Conservation (phyloP, 2,329 filamentous ascomycete species). For the Claviceps spartinae region DNA sequence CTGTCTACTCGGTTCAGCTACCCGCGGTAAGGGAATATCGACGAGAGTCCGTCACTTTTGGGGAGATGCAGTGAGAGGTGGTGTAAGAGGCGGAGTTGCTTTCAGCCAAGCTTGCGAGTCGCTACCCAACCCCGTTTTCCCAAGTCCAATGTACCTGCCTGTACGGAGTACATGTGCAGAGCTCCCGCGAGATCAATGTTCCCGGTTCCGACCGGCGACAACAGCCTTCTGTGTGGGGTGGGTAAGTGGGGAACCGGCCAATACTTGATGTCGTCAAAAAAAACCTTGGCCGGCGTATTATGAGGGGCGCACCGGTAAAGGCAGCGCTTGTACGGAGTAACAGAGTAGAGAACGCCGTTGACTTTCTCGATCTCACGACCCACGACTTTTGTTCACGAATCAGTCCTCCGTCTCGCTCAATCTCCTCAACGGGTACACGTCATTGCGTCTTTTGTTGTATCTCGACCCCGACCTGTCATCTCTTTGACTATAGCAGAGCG, state of each 20-base stretch:
- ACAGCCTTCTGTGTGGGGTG: no score
- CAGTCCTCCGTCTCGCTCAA: background rate
- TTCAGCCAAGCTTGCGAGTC: background rate
- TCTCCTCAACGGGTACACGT: background rate
- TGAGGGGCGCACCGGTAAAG: no score
- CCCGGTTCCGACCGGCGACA: no score
- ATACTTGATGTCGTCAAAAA: no score
- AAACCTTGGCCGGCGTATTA: no score
- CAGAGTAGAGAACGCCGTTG: background rate
- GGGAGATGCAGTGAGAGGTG: background rate
- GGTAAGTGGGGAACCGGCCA: no score
- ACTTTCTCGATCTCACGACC: background rate
- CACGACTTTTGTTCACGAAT: background rate
- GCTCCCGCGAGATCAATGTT: no score
- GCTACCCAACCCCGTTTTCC: no score
- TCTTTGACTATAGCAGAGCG: background rate
- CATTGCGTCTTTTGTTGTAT: background rate
- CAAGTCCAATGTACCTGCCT: no score
- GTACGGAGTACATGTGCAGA: no score
- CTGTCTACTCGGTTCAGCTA: background rate
- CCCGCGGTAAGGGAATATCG: background rate
- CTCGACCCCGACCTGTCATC: background rate
- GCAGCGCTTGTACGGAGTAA: no score
- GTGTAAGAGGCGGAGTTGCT: background rate
- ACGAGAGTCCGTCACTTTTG: background rate